Percentiles rank a stretch among this genome's conserved stretches.
phyloP scores from a whole-genome alignment of 305 asterid species.

The Fraxinus nigra region DNA sequence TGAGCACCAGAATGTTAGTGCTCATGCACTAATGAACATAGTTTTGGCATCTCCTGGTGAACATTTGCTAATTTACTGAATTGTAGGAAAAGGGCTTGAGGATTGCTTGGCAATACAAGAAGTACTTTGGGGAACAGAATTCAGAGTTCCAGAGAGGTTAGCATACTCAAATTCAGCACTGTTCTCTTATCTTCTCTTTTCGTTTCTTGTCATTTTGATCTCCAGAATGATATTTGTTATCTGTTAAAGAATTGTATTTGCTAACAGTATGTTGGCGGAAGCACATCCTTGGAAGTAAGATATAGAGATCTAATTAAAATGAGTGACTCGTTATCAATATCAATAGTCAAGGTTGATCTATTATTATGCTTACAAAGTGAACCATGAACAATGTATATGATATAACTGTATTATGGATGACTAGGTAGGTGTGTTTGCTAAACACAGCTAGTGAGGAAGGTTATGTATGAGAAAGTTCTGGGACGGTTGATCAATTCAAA shows the following conservation, averaged over 20 bases:
- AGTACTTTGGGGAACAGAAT: constrained; percentile 70
- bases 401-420: background rate
- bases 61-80: background rate
- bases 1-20: constrained; percentile 1
- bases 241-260: background rate
- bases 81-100: constrained; percentile 80
- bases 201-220: background rate
- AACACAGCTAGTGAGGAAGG: background rate
- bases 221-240: constrained; percentile 3
- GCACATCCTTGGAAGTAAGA: constrained; percentile 8
- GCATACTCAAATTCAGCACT: background rate
- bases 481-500: background rate
- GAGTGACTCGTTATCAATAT: background rate
- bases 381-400: background rate
- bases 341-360: background rate
- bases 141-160: constrained; percentile 67
- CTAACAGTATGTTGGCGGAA: background rate
- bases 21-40: background rate
- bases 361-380: background rate
- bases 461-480: constrained; percentile 2
- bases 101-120: constrained; percentile 97
- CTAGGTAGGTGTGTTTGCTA: constrained; percentile 10
- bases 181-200: constrained; percentile 3
- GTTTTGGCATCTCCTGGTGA: constrained; percentile 13
- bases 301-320: background rate